Percentiles rank a stretch among this genome's conserved stretches.
These are phyloP conservation scores for Prunella vulgaris DNA, from an alignment of 257 asterid genomes.

Conservation along the genomic window DNA sequence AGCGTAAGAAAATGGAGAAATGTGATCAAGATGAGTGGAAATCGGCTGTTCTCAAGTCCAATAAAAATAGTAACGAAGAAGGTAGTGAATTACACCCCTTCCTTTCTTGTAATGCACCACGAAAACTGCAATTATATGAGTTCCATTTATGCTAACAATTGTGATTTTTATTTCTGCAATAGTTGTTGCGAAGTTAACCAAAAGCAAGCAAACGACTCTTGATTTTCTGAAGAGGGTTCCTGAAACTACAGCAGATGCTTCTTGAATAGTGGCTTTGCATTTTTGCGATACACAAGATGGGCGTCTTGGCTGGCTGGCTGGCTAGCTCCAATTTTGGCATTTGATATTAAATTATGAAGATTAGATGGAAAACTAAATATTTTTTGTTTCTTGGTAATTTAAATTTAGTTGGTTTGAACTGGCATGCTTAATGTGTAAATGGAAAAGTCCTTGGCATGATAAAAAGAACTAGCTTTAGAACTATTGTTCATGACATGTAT, in stretches of 20 bases:
- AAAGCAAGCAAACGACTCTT: constrained; percentile 59
- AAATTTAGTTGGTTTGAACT: constrained; percentile 11
- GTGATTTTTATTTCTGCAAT: background rate
- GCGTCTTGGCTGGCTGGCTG: background rate
- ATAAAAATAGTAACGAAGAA: constrained; percentile 36
- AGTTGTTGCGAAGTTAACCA: constrained; percentile 53
- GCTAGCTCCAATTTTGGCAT: background rate
- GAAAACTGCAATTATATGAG: background rate
- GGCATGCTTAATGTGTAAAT: constrained; percentile 6
- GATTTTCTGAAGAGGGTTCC: constrained; percentile 54
- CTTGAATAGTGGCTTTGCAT: constrained; percentile 11
- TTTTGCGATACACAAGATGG: background rate
- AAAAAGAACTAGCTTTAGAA: background rate
- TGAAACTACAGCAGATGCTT: constrained; percentile 45
- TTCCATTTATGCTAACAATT: constrained; percentile 11
- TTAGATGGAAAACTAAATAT: background rate
- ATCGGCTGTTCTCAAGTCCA: constrained; percentile 65
- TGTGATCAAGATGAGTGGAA: constrained; percentile 63
- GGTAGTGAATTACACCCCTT: constrained; percentile 32
- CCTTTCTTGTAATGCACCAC: background rate
- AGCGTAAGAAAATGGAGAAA: constrained; percentile 57
- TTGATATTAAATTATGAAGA: constrained; percentile 14
- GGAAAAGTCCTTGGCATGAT: background rate
- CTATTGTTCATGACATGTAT: background rate
- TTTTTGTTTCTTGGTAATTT: background rate